Evolutionary conservation across 306 rosid genomes (phyloP), one percentile per base, ranked within the genome.

Genomic region (Fragaria vesca): DNA sequence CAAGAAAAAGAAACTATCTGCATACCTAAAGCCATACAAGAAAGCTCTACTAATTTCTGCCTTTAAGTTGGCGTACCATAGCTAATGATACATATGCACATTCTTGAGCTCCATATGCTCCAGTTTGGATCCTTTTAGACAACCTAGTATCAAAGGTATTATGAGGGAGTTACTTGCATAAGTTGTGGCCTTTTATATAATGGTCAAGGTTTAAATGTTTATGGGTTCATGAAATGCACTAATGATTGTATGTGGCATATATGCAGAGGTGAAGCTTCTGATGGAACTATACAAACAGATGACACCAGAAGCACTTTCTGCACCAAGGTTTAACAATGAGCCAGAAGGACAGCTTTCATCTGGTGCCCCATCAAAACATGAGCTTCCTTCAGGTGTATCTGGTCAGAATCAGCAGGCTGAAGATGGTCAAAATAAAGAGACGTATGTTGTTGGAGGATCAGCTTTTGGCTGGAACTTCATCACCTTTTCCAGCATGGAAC

Each of bases 401-500:
- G 79, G 66, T n/a, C 87, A 87, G 80, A 87, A 86, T 83, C 80
- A 73, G 69, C 28, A 3, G 30, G 76, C 51, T 16, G 90, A 87
- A 75, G 91, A 84, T 65, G 78, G 86, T 65, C 90, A 76, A 67
- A 4, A 67, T 34, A 68, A 48, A 1, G 94, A 90, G 66, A 71
- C 90, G 55, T 89, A 88, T 69, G 70, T 90, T 51, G 91, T 94
- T 73, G 98, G 98, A 38, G 98, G 98, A 71, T 94, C 98, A 15
- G 98, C 94, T 57, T 89, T 92, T 24, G 98, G 97, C 46, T 94
- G 97, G 97, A 94, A 94, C 58, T 94, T 94, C 72, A 82, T 94
- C 71, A 88, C 92, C 69, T 88, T 71, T 79, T 24, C 82, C n/a
- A 83, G 90, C 66, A 43, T 65, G 2, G 86, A 87, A 17, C 83